A percentile compares a stretch with the other conserved stretches of the same genome.
These are phyloP conservation scores for Ustilago tritici DNA, from an alignment of 1,284 basidiomycete genomes.

Conservation along the genomic window DNA sequence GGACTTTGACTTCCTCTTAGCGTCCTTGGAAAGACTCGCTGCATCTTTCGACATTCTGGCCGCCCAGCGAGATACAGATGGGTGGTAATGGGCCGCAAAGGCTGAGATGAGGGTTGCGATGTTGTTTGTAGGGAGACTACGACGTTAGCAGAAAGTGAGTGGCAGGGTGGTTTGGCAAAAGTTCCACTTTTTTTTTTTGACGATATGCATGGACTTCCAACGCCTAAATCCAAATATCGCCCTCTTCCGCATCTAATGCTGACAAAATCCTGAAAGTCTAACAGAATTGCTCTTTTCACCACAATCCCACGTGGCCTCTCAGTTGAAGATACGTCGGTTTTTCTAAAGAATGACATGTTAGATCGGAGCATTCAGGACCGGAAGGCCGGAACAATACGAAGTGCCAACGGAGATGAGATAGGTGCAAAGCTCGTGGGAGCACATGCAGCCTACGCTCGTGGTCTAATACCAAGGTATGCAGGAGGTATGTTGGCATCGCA, in stretches of 20 bases:
- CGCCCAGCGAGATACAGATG: neutral
- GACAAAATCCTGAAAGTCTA: neutral
- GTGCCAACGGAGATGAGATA: too few relatives aligned
- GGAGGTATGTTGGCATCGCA: too few relatives aligned
- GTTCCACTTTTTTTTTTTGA: conserved; percentile 9
- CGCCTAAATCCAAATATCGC: neutral
- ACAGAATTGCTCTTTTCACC: too few relatives aligned
- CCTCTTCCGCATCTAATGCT: neutral
- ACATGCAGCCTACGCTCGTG: too few relatives aligned
- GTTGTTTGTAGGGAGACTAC: neutral
- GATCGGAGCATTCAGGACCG: too few relatives aligned
- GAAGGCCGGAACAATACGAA: too few relatives aligned
- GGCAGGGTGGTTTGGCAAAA: conserved; percentile 6
- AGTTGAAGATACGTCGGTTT: too few relatives aligned
- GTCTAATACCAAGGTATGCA: too few relatives aligned
- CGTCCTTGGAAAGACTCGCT: conserved; percentile 25
- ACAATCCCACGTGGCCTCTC: too few relatives aligned
- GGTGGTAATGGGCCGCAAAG: neutral
- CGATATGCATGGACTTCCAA: conserved; percentile 6
- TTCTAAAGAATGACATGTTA: too few relatives aligned
- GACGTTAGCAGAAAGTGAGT: neutral
- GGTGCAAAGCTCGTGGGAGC: too few relatives aligned
- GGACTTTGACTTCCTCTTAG: conserved; percentile 41
- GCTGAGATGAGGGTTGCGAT: neutral
- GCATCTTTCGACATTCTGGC: conserved; percentile 22